phyloP scores from a whole-genome alignment of 306 rosid genomes.

The Gastrolobium bilobum region DNA sequence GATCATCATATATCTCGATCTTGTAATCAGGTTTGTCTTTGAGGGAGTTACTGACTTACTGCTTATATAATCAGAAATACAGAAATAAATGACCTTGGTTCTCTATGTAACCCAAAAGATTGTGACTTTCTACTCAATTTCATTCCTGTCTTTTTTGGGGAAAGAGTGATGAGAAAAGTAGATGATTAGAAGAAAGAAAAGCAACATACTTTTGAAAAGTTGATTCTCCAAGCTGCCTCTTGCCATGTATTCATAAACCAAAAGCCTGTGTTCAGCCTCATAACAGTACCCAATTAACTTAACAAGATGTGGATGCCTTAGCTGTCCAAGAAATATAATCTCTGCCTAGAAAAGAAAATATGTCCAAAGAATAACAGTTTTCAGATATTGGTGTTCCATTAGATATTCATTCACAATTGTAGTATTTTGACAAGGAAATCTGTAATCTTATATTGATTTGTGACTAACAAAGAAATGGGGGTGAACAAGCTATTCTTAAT shows the following conservation, averaged over 20 bases:
- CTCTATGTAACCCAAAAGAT: not conserved
- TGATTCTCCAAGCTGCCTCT: constrained; percentile 87
- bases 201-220: constrained; percentile 75
- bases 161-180: not conserved
- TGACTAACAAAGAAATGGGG: constrained; percentile 28
- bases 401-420: not conserved
- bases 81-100: not conserved
- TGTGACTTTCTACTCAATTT: not conserved
- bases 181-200: constrained; percentile 17
- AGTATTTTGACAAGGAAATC: constrained; percentile 4
- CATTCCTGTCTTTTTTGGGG: not conserved
- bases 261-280: constrained; percentile 78
- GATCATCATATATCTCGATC: not conserved
- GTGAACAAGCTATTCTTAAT: not conserved
- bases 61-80: not conserved
- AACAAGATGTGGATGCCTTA: constrained; percentile 82
- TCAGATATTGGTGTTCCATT: constrained; percentile 3
- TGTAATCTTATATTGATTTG: constrained; percentile 19
- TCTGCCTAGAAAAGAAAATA: constrained; percentile 65
- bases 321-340: constrained; percentile 81
- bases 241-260: constrained; percentile 80
- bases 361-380: not conserved
- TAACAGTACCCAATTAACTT: constrained; percentile 83
- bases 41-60: not conserved
- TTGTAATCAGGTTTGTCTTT: constrained; percentile 14